Conservation (phyloP, 805 yeast genomes). For the Metschnikowia henanensis region DNA sequence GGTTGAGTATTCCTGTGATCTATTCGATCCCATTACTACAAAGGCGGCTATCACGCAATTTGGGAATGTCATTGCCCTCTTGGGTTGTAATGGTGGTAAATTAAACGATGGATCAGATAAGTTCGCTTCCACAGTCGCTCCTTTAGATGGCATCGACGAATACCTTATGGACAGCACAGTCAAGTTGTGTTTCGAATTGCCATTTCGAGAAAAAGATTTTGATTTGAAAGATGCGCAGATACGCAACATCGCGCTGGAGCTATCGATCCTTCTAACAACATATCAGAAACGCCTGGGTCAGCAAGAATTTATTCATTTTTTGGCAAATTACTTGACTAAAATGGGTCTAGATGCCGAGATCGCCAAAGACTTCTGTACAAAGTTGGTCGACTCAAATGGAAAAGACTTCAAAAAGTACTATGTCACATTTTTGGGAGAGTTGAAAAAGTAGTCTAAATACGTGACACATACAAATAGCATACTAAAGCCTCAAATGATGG, state of each 20-base stretch:
- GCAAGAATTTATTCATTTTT: conserved; percentile 45
- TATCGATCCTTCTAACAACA: conserved; percentile 66
- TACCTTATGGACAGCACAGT: conserved; percentile 68
- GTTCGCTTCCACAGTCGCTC: conserved; percentile 44
- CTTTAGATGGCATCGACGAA: conserved; percentile 69
- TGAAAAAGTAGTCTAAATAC: conserved; percentile 25
- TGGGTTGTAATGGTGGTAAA: conserved; percentile 64
- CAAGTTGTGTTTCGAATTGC: conserved; percentile 70
- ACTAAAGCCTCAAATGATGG: too few relatives aligned
- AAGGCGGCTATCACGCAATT: conserved; percentile 71
- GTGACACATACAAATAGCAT: not conserved
- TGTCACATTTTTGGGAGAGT: conserved; percentile 40
- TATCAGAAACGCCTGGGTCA: conserved; percentile 35
- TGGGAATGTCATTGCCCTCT: conserved; percentile 56
- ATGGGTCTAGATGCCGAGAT: conserved; percentile 58
- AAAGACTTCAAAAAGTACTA: conserved; percentile 74
- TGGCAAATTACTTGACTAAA: conserved; percentile 55
- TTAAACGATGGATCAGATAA: conserved; percentile 63
- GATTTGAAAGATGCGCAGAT: conserved; percentile 78
- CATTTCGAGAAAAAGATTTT: conserved; percentile 68
- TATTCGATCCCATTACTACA: conserved; percentile 61
- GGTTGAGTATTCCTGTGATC: conserved; percentile 62
- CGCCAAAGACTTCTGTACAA: conserved; percentile 59
- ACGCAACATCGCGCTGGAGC: conserved; percentile 71
- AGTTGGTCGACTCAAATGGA: conserved; percentile 53